A percentile compares a stretch with the other conserved stretches of the same genome.
phyloP scores from a whole-genome alignment of 306 rosid species.

The Citrullus amarus region DNA sequence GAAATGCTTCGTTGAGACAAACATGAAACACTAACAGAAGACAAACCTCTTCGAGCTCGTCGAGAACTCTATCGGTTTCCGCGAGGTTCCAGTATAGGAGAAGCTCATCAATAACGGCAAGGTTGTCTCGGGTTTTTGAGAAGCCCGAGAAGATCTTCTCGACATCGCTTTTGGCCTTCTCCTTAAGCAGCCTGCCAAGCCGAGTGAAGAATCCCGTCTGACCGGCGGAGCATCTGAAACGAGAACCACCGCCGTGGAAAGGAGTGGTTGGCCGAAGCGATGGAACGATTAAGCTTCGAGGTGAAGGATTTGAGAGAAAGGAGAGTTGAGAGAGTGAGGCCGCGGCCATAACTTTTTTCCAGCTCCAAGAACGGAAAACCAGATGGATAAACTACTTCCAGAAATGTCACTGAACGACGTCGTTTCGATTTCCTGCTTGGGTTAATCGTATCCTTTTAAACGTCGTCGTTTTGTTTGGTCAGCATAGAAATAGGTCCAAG shows the following conservation, averaged over 20 bases:
- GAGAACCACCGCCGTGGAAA: constrained; percentile 6
- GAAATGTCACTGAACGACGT: background rate
- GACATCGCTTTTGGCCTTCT: constrained; percentile 85
- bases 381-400: background rate
- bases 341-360: constrained; percentile 34
- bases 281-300: constrained; percentile 8
- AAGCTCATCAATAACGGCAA: constrained; percentile 86
- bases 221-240: constrained; percentile 61
- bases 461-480: background rate
- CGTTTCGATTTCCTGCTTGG: background rate
- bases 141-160: constrained; percentile 82
- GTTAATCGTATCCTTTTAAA: background rate
- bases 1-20: constrained; percentile 2
- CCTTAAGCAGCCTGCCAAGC: constrained; percentile 71
- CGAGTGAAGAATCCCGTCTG: constrained; percentile 72
- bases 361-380: background rate
- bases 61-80: constrained; percentile 84
- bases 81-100: constrained; percentile 92
- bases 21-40: background rate
- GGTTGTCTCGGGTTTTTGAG: constrained; percentile 77
- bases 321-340: constrained; percentile 31
- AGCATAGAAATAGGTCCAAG: background rate
- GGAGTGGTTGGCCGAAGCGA: constrained; percentile 8
- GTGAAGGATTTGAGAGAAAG: constrained; percentile 21
- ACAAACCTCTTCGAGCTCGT: constrained; percentile 87